Base-by-base conservation (phyloP, 2,329 filamentous ascomycete species). In the Fusarium chlamydosporum region DNA sequence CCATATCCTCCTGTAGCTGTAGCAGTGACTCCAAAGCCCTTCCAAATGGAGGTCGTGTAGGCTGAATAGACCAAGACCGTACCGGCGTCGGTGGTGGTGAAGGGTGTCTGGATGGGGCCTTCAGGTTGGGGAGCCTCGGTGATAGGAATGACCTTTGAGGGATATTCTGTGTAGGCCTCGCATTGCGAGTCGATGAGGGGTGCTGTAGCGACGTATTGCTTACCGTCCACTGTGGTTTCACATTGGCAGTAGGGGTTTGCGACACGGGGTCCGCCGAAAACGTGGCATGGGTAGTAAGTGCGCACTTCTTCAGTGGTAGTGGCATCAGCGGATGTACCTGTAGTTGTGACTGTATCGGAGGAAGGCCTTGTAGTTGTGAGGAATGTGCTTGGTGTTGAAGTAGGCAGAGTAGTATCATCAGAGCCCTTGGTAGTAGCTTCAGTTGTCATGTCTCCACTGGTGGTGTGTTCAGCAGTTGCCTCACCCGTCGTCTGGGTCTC, bases 191-290 rank as follows among this genome's bases (percentile, higher is more conserved):
- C 45, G 13, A 61, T 45, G 18, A 61, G 26, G 18, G 45, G n/a
- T 8, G 53, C 38, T 2, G 53, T 45, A 4, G 43, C 35, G 11
- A 58, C 15, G 23, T 58, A 61, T n/a, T 51, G 53, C 33, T 58
- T 45, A 6, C 38, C 58, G 15, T 18, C 26, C 13, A 58, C 18
- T 5, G 58, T 61, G 12, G 58, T 59, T 6, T 20, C 20, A n/a
- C 58, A 61, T 31, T 58, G 45, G 7, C 58, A 61, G 40, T 61
- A 58, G 12, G 58, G 43, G 9, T 35, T 58, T 7, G 35, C 33
- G 12, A 61, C 54, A 2, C 46, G 40, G 6, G 58, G 58, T 7
- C 58, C 58, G 1, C 58, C 58, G n/a, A 15, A 29, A 15, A 51
- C 27, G 2, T 12, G 20, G 15, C 58, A 61, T 5, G 54, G 55